Evolutionary conservation across 495 filamentous ascomycete species (phyloP).

Genomic region (Penicillium macrosclerotiorum): DNA sequence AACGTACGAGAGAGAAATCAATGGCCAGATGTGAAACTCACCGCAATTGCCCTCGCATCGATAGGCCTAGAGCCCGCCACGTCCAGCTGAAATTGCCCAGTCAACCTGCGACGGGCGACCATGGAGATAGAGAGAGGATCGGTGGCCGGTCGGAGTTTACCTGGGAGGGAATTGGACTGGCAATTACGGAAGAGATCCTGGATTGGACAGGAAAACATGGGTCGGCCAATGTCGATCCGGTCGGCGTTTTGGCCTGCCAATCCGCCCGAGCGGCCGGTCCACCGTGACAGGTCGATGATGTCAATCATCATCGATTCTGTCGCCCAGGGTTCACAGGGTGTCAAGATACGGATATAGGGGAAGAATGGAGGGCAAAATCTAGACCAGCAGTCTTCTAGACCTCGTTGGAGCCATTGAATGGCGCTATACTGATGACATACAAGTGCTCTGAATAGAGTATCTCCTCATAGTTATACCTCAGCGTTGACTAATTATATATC

Average conservation of each 20-base stretch:
- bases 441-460: no score
- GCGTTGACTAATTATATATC: no score
- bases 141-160: neutral
- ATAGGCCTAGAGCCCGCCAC: conserved; percentile 5
- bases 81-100: no score
- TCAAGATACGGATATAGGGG: neutral
- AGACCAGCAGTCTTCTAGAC: no score
- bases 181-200: neutral
- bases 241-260: conserved; percentile 1
- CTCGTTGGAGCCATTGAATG: neutral
- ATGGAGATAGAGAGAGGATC: neutral
- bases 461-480: no score
- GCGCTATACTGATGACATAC: no score
- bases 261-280: neutral
- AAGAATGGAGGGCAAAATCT: neutral
- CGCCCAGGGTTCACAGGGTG: neutral
- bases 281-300: conserved; percentile 4
- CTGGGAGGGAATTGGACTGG: no score
- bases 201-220: neutral
- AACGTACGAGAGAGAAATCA: neutral
- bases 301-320: neutral
- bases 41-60: neutral
- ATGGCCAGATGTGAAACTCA: neutral
- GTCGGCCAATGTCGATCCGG: no score
- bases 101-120: no score